Conservation (phyloP, 2,329 filamentous ascomycete species). For the Sordariomycetes sp. region DNA sequence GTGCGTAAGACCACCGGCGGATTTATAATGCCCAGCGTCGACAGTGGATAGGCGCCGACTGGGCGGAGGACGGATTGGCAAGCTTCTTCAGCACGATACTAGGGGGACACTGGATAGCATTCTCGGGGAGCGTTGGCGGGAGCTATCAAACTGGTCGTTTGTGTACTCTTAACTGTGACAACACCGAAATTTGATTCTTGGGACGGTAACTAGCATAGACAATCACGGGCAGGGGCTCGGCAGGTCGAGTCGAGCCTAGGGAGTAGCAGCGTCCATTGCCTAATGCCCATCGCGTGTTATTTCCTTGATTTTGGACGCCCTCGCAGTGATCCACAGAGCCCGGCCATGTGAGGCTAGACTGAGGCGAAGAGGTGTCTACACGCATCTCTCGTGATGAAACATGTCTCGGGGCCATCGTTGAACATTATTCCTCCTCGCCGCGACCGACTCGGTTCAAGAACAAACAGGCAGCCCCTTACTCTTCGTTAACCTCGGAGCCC, state of each 20-base stretch:
- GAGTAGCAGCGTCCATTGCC: background rate
- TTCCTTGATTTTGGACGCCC: background rate
- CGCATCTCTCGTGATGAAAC: background rate
- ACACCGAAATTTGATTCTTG: slow-evolving; percentile 2
- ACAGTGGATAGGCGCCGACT: background rate
- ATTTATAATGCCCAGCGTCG: background rate
- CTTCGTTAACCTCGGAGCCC: background rate
- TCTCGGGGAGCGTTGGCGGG: background rate
- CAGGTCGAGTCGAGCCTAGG: background rate
- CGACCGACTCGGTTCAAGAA: background rate
- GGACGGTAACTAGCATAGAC: slow-evolving; percentile 1
- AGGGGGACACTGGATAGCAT: slow-evolving; percentile 1
- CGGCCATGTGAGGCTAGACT: background rate
- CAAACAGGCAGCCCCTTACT: background rate
- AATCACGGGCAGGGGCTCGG: background rate
- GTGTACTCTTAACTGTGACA: slow-evolving; percentile 6
- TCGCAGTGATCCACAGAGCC: background rate
- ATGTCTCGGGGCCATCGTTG: background rate
- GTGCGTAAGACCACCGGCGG: background rate
- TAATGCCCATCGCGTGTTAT: background rate
- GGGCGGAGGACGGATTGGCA: background rate
- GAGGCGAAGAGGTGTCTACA: background rate
- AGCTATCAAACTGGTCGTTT: slow-evolving; percentile 1
- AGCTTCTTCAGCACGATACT: background rate
- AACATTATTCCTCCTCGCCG: background rate